Base-by-base conservation (phyloP, 495 filamentous ascomycete genomes). In the Xylaria grammica region DNA sequence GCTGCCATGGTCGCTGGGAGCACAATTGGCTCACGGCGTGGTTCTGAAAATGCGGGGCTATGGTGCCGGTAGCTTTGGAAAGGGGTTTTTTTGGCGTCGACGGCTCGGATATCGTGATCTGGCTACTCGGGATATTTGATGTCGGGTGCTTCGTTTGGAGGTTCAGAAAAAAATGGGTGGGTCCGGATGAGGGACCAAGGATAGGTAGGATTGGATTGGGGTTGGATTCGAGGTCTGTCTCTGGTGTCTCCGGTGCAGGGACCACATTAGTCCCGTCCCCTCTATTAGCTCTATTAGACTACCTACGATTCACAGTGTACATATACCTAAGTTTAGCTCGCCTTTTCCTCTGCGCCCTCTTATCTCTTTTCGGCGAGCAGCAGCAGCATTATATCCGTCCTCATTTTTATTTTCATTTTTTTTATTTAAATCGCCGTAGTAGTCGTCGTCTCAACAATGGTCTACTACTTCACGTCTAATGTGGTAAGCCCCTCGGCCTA, bases 381-480 rank as follows among this genome's bases (percentile, higher is more conserved):
- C n/a, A n/a, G n/a, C n/a, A n/a, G n/a, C n/a, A n/a, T n/a, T n/a
- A n/a, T n/a, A n/a, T n/a, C n/a, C n/a, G n/a, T n/a, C n/a, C n/a
- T n/a, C n/a, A n/a, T 38, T 52, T 19, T 22, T 44, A 55, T 42
- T 44, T 38, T 19, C 0, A 2, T 60, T 49, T 32, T 17, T 46
- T 24, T 15, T 13, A 7, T 22, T 3, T 17, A 26, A 1, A 6
- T 13, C 17, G 17, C 5, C 7, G 3, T 20, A 46, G 29, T 6
- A 45, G n/a, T 49, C 68, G 32, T 17, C 34, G n/a, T n/a, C 24
- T 22, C 42, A 19, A 75, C 64, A 11, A 99, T 99, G 95, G 95
- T 99, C 44, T 96, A 90, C 78, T 97, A 97, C 74, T 97, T 97
- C 78, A 95, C 88, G 2, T 97, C 94, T 8, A 94, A 87, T 52